phyloP scores from a whole-genome alignment of 2,329 filamentous ascomycete genomes.

The Xylariaceae sp. region DNA sequence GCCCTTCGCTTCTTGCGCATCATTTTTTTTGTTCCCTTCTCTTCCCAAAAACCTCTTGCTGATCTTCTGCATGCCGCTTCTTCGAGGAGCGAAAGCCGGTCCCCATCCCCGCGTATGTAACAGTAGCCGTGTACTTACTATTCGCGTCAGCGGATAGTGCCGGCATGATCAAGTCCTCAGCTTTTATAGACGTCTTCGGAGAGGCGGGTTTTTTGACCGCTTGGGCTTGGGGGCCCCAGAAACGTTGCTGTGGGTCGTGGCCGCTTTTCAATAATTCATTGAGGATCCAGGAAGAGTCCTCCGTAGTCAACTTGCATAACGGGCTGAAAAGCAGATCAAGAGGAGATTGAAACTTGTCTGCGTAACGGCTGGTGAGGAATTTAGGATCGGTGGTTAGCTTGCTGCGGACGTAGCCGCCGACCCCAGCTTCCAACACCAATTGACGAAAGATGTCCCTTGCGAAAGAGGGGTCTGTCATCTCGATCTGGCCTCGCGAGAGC shows the following conservation, averaged over 20 bases:
- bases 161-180: slow-evolving; percentile 2
- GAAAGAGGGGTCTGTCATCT: slow-evolving; percentile 14
- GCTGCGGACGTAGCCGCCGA: slow-evolving; percentile 4
- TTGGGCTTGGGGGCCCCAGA: not conserved
- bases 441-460: slow-evolving; percentile 16
- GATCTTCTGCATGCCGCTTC: not conserved
- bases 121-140: not conserved
- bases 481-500: slow-evolving; percentile 13
- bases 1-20: too few relatives aligned
- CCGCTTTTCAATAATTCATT: slow-evolving; percentile 11
- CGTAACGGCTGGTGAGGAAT: not conserved
- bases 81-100: not conserved
- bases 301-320: slow-evolving; percentile 5
- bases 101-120: not conserved
- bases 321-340: slow-evolving; percentile 4
- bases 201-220: not conserved
- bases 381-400: slow-evolving; percentile 6
- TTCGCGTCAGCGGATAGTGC: slow-evolving; percentile 6
- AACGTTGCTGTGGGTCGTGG: not conserved
- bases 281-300: slow-evolving; percentile 9
- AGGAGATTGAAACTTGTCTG: slow-evolving; percentile 3
- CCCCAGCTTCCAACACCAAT: slow-evolving; percentile 9
- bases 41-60: slow-evolving; percentile 1
- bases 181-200: not conserved
- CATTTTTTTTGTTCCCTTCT: too few relatives aligned